Conservation (phyloP, 2,329 filamentous ascomycete species). For the Fusarium burgessii region DNA sequence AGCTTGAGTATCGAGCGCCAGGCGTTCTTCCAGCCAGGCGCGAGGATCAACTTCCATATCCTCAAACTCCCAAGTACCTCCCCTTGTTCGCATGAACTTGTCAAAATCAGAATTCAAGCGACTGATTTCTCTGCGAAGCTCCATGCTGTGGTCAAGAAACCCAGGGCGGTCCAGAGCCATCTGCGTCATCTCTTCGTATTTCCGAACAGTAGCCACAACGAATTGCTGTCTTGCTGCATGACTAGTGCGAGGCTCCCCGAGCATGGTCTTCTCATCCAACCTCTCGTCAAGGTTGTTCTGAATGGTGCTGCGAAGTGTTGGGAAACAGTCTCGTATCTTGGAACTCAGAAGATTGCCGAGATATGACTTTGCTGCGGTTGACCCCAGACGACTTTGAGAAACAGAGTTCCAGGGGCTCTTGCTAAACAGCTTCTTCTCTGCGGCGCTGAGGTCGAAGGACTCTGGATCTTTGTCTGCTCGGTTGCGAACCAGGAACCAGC, state of each 20-base stretch:
- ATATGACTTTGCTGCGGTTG: constrained; percentile 46
- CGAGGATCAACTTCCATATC: constrained; percentile 37
- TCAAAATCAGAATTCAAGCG: constrained; percentile 45
- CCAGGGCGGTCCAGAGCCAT: constrained; percentile 46
- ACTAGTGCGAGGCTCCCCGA: constrained; percentile 47
- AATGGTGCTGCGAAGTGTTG: constrained; percentile 44
- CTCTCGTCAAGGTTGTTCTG: constrained; percentile 33
- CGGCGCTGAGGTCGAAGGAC: constrained; percentile 43
- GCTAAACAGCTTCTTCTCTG: constrained; percentile 48
- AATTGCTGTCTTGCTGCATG: constrained; percentile 44
- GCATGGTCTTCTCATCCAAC: not conserved
- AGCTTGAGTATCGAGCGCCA: not conserved
- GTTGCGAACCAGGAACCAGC: constrained; percentile 55
- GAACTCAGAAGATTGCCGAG: constrained; percentile 50
- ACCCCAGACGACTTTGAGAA: constrained; percentile 43
- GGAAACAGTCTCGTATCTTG: constrained; percentile 52
- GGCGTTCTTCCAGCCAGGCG: not conserved
- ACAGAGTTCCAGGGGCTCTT: constrained; percentile 47
- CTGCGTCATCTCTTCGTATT: constrained; percentile 37
- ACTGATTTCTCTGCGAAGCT: constrained; percentile 43
- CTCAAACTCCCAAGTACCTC: constrained; percentile 47
- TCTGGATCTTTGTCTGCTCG: constrained; percentile 40
- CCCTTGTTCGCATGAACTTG: constrained; percentile 42
- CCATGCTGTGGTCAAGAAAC: constrained; percentile 30
- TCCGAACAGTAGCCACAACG: constrained; percentile 39